Evolutionary conservation across 352 stramenopile species (phyloP).

Genomic region (Globisporangium megalacanthum): DNA sequence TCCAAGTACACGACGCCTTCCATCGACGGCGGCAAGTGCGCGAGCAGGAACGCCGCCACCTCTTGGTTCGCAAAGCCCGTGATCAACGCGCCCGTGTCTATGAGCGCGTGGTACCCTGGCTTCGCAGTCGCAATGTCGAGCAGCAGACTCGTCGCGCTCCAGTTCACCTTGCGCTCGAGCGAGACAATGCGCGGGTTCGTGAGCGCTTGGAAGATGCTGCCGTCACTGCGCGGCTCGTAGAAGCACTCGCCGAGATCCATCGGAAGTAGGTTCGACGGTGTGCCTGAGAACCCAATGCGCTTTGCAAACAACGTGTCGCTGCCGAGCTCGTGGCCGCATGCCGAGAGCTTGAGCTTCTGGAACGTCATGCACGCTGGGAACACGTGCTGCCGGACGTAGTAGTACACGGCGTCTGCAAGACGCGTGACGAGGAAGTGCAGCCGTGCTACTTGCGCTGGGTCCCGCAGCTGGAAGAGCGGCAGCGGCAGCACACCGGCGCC

Average conservation of each 20-base stretch:
- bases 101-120: slow-evolving; percentile 82
- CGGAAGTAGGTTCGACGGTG: slow-evolving; percentile 97
- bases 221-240: slow-evolving; percentile 98
- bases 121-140: slow-evolving; percentile 71
- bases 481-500: slow-evolving; percentile 85
- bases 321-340: slow-evolving; percentile 98
- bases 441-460: slow-evolving; percentile 94
- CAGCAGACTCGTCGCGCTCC: slow-evolving; percentile 66
- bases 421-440: slow-evolving; percentile 94
- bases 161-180: slow-evolving; percentile 80
- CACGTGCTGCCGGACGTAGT: slow-evolving; percentile 97
- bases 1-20: slow-evolving; percentile 92
- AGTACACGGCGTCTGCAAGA: slow-evolving; percentile 94
- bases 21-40: slow-evolving; percentile 66
- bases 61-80: slow-evolving; percentile 89
- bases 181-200: slow-evolving; percentile 91
- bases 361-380: slow-evolving; percentile 99
- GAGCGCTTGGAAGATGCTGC: slow-evolving; percentile 97
- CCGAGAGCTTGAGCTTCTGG: slow-evolving; percentile 98
- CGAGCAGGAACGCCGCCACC: slow-evolving; percentile 80
- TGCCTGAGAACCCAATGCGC: slow-evolving; percentile 98
- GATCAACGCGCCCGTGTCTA: slow-evolving; percentile 90
- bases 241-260: slow-evolving; percentile 98
- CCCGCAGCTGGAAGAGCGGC: slow-evolving; percentile 95
- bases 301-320: slow-evolving; percentile 97